Conservation (phyloP, 805 yeast genomes). For the Yamadazyma sp. region DNA sequence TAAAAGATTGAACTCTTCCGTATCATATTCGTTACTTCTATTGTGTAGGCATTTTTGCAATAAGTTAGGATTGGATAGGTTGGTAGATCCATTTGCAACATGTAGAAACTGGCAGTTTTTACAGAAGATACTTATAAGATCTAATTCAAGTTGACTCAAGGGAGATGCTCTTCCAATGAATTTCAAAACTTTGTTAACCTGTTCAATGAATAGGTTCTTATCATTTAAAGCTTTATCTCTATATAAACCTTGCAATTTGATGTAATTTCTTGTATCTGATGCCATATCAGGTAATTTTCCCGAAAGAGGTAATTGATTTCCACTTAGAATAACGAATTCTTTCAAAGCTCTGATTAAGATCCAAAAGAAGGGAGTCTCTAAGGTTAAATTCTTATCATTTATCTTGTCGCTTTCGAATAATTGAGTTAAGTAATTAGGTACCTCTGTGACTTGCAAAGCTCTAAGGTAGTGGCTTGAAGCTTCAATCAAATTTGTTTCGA, state of each 20-base stretch:
- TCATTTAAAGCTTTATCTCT: slow-evolving; percentile 53
- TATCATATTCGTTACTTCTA: slow-evolving; percentile 13
- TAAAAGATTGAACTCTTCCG: slow-evolving; percentile 16
- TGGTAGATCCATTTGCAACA: slow-evolving; percentile 45
- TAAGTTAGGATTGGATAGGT: slow-evolving; percentile 4
- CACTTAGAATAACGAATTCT: slow-evolving; percentile 38
- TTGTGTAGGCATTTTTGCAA: slow-evolving; percentile 4
- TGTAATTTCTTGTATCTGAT: slow-evolving; percentile 62
- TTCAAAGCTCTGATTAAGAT: slow-evolving; percentile 52
- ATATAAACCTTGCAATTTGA: slow-evolving; percentile 57
- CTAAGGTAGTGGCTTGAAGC: slow-evolving; percentile 34
- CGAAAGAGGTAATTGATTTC: slow-evolving; percentile 57
- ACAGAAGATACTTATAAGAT: slow-evolving; percentile 49
- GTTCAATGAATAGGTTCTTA: slow-evolving; percentile 31
- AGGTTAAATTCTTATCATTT: slow-evolving; percentile 13
- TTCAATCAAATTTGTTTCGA: slow-evolving; percentile 46
- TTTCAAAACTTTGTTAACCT: slow-evolving; percentile 24
- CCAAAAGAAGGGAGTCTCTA: slow-evolving; percentile 53
- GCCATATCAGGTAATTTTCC: slow-evolving; percentile 90
- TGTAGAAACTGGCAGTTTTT: slow-evolving; percentile 55
- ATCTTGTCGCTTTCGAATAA: slow-evolving; percentile 21
- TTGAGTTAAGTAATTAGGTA: slow-evolving; percentile 26
- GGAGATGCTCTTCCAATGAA: slow-evolving; percentile 22
- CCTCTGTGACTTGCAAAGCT: slow-evolving; percentile 32
- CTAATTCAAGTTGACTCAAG: slow-evolving; percentile 26